phyloP scores from a whole-genome alignment of 306 rosid species.

The Alnus rubra region DNA sequence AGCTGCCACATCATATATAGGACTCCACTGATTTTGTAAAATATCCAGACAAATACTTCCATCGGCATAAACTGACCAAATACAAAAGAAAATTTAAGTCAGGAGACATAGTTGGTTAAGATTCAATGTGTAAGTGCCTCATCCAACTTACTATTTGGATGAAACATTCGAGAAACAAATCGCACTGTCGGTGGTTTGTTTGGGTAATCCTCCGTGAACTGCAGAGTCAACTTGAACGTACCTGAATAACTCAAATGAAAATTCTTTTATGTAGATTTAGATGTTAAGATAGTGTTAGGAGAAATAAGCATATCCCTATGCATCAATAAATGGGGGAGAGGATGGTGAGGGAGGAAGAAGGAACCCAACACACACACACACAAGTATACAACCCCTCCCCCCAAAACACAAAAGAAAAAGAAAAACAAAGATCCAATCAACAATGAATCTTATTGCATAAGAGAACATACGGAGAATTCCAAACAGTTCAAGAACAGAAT shows the following conservation, averaged over 20 bases:
- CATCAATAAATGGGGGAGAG: neutral
- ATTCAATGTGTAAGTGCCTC: neutral
- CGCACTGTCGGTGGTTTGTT: conserved; percentile 92
- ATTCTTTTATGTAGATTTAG: conserved; percentile 24
- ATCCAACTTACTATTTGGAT: conserved; percentile 80
- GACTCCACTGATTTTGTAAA: conserved; percentile 68
- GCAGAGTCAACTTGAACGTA: conserved; percentile 86
- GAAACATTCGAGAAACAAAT: conserved; percentile 91
- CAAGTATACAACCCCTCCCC: neutral
- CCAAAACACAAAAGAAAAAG: neutral
- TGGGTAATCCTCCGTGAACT: conserved; percentile 86
- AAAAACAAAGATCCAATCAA: neutral
- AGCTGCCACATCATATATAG: conserved; percentile 67
- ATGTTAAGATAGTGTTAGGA: conserved; percentile 17
- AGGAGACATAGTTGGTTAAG: conserved; percentile 7
- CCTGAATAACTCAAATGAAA: conserved; percentile 53
- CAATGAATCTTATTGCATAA: neutral
- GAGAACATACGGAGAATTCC: neutral
- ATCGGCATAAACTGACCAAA: conserved; percentile 59
- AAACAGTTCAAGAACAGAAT: neutral
- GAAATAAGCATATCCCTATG: neutral
- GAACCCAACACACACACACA: neutral
- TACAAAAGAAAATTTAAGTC: conserved; percentile 8
- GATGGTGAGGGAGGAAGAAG: neutral
- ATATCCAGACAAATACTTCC: conserved; percentile 67